Evolutionary conservation across 495 filamentous ascomycete species (phyloP), one percentile per base, ranked within the genome.

Genomic region (Aspergillus nanangensis): DNA sequence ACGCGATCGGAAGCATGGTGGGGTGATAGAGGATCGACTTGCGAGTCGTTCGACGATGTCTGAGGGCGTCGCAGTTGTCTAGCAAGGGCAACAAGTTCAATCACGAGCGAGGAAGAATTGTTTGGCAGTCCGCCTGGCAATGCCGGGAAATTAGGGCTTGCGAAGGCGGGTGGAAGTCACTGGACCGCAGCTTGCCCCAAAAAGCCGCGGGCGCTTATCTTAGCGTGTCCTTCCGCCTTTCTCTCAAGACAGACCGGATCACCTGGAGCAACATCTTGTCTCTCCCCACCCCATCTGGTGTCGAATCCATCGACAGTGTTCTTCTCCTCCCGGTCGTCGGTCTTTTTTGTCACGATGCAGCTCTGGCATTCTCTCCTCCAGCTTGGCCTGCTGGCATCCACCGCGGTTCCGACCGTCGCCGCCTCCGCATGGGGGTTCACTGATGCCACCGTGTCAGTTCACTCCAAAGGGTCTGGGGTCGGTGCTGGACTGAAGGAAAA

Each of bases 341-440:
- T 46, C 14, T 41, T 24, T 46, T 22, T n/a, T 25, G 50, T 51
- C 53, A 66, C 20, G 24, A 75, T 75, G 71, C 62, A 69, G 56
- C 51, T 70, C 54, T 69, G 67, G 61, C 61, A 66, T 46, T 55
- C 60, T 38, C 58, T 64, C 51, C 55, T 66, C 53, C 62, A 62
- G 24, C 60, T 73, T 37, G 62, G 62, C 42, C 56, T 75, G 44
- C 55, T 72, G 59, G 70, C 59, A 20, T 62, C 64, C 5, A 58
- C 60, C 34, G 63, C 68, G 9, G 18, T 65, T 38, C 66, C 68
- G n/a, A 55, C 56, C 34, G 67, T 48, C 13, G 83, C 87, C 33
- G 86, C 87, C 41, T 80, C 87, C 25, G 80, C 81, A 22, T 96
- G 90, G 90, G 78, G 81, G 15, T 93, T 93, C 64, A 78, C 85